A percentile compares a stretch with the other conserved stretches of the same genome.
Conservation (phyloP, 148 eudicot species). For the Chenopodium album region DNA sequence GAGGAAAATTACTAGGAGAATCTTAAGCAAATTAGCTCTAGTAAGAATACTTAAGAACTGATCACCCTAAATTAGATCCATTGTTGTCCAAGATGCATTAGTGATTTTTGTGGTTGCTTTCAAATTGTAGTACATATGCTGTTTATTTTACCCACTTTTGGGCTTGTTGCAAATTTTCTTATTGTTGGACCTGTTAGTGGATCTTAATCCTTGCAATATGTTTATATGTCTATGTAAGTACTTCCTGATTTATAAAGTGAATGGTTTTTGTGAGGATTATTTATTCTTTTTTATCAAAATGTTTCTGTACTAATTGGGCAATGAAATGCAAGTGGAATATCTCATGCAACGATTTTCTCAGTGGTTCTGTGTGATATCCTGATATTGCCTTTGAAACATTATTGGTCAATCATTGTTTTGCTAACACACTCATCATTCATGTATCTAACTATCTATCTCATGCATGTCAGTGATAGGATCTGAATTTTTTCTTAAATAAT, state of each 20-base stretch:
- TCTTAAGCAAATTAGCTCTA: not conserved
- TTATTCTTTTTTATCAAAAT: not conserved
- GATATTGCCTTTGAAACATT: not conserved
- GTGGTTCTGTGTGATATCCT: slow-evolving; percentile 1
- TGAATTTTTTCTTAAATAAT: not conserved
- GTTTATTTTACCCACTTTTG: not conserved
- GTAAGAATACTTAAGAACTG: not conserved
- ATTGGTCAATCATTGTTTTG: not conserved
- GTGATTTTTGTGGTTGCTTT: not conserved
- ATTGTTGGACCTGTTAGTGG: not conserved
- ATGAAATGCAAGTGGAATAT: not conserved
- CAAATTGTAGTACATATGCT: not conserved
- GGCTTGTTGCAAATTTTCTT: not conserved
- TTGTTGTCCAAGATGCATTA: slow-evolving; percentile 1
- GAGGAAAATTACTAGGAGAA: not conserved
- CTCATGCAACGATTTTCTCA: not conserved
- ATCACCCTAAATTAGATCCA: not conserved
- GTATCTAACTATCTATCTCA: not conserved
- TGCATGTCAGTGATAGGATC: not conserved
- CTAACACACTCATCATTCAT: not conserved
- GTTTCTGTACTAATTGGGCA: not conserved
- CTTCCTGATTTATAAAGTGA: not conserved
- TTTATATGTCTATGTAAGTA: not conserved
- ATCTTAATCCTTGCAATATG: not conserved
- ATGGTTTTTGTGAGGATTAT: not conserved